Percentiles rank a stretch among this genome's conserved stretches.
Conservation (phyloP, 2,329 filamentous ascomycete species). For the Tolypocladium paradoxum region DNA sequence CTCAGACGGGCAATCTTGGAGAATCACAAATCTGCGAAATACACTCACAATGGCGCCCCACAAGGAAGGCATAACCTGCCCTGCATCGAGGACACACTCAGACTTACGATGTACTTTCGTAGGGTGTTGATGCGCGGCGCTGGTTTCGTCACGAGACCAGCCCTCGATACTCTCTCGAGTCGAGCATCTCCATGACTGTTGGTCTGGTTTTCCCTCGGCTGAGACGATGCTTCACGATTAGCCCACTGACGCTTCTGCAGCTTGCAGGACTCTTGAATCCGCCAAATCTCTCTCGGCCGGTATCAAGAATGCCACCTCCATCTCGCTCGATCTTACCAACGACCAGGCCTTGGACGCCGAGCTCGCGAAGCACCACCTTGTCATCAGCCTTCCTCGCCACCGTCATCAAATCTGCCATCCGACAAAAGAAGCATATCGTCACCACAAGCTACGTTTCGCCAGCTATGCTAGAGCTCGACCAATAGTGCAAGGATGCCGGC, state of each 20-base stretch:
- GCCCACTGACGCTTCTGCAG: conserved; percentile 33
- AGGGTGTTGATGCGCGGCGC: conserved; percentile 37
- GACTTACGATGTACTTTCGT: too few relatives aligned
- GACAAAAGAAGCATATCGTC: conserved; percentile 89
- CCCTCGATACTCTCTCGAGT: conserved; percentile 49
- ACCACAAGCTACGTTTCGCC: conserved; percentile 90
- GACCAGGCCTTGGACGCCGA: conserved; percentile 67
- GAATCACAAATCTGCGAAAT: too few relatives aligned
- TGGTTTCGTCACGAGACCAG: conserved; percentile 49
- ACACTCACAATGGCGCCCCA: too few relatives aligned
- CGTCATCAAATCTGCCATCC: conserved; percentile 89
- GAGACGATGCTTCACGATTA: background rate
- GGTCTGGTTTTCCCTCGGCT: conserved; percentile 30
- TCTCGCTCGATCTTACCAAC: conserved; percentile 77
- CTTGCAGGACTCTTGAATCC: conserved; percentile 69
- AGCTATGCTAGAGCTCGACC: conserved; percentile 81
- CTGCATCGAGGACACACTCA: too few relatives aligned
- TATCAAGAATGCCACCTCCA: conserved; percentile 61
- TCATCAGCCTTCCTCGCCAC: conserved; percentile 70
- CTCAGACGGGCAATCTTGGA: too few relatives aligned
- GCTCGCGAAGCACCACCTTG: conserved; percentile 68
- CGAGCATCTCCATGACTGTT: conserved; percentile 53
- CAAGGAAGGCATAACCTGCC: too few relatives aligned
- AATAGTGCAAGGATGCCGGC: conserved; percentile 73
- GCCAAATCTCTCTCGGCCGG: conserved; percentile 66